phyloP scores from a whole-genome alignment of 371 early-diverging fungal species.

The Nematocida minor region DNA sequence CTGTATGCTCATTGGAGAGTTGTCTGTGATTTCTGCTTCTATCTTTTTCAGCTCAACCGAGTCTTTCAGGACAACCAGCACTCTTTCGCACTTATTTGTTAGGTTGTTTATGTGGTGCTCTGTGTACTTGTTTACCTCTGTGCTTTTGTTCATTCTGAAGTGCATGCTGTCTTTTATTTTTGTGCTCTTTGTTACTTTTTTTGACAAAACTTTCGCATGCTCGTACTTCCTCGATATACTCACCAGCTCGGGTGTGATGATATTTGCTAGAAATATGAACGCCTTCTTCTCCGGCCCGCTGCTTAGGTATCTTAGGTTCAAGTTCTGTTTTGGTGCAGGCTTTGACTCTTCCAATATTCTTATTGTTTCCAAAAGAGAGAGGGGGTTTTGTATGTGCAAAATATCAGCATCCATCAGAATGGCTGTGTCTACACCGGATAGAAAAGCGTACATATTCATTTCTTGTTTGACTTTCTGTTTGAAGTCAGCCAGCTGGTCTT shows the following conservation, averaged over 20 bases:
- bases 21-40: neutral
- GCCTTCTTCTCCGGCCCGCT: conserved; percentile 42
- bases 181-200: neutral
- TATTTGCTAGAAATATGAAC: neutral
- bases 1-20: neutral
- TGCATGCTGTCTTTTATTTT: neutral
- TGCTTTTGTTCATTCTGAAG: neutral
- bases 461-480: conserved; percentile 9
- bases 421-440: conserved; percentile 37
- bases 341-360: conserved; percentile 17
- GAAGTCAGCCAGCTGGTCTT: conserved; percentile 25
- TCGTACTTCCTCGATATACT: neutral
- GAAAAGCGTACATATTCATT: conserved; percentile 34
- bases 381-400: conserved; percentile 25
- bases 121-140: neutral
- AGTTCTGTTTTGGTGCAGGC: neutral
- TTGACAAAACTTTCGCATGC: neutral
- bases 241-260: conserved; percentile 1
- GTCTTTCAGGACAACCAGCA: conserved; percentile 21
- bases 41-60: neutral
- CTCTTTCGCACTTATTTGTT: neutral
- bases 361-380: neutral
- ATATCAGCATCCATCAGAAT: conserved; percentile 29
- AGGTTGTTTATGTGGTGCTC: conserved; percentile 5
- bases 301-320: conserved; percentile 46